A percentile compares a stretch with the other conserved stretches of the same genome.
phyloP scores from a whole-genome alignment of 768 basidiomycete species.

The Tephrocybe sp. region DNA sequence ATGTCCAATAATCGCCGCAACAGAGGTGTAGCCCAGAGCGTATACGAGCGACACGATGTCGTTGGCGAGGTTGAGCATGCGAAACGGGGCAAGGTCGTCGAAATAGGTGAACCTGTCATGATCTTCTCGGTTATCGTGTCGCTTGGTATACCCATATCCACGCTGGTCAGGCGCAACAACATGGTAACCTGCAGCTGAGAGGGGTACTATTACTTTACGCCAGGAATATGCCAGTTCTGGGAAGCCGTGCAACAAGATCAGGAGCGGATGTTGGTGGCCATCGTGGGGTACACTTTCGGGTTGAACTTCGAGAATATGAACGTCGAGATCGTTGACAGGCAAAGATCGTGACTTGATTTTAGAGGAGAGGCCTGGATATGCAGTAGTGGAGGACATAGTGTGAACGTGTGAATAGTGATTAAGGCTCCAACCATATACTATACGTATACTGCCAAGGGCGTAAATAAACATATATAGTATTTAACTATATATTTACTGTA shows the following conservation, averaged over 20 bases:
- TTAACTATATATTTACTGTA: no score
- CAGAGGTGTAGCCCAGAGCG: constrained; percentile 47
- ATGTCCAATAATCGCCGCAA: constrained; percentile 56
- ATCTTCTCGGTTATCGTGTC: constrained; percentile 3
- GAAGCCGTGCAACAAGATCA: constrained; percentile 66
- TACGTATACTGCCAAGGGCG: no score
- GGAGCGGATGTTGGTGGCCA: constrained; percentile 36
- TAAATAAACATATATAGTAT: no score
- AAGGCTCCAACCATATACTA: no score
- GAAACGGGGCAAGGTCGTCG: constrained; percentile 51
- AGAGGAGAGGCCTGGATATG: constrained; percentile 23
- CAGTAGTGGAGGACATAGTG: constrained; percentile 1
- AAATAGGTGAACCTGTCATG: constrained; percentile 34
- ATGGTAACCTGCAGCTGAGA: constrained; percentile 51
- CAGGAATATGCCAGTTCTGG: constrained; percentile 68
- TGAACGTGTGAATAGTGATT: not conserved
- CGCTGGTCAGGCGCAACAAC: constrained; percentile 66
- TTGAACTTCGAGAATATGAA: constrained; percentile 51
- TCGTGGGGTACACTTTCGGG: constrained; percentile 20
- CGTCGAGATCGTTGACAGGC: constrained; percentile 45
- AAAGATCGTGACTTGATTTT: constrained; percentile 39
- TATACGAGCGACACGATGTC: constrained; percentile 54
- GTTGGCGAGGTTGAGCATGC: constrained; percentile 48
- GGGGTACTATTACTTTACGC: constrained; percentile 55
- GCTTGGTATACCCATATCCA: constrained; percentile 48